Percentiles rank a stretch among this genome's conserved stretches.
Evolutionary conservation across 768 basidiomycete genomes (phyloP).

Genomic region (Tulasnella sp.): DNA sequence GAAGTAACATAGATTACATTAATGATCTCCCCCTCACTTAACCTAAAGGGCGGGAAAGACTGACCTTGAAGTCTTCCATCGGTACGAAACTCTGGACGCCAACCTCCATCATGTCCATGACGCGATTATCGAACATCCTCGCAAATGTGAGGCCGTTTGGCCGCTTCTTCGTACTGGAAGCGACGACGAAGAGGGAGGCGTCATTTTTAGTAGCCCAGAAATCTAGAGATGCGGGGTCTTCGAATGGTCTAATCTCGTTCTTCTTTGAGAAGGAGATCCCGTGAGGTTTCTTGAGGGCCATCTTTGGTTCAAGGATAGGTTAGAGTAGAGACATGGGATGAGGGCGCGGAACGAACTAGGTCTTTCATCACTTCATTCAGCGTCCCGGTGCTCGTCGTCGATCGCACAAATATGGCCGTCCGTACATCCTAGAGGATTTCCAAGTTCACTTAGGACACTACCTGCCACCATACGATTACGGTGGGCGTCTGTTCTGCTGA

Average conservation of each 20-base stretch:
- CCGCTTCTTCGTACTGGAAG: slow-evolving; percentile 88
- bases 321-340: background rate
- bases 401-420: slow-evolving; percentile 82
- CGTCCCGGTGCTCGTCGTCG: slow-evolving; percentile 73
- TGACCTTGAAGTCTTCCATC: slow-evolving; percentile 78
- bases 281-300: slow-evolving; percentile 86
- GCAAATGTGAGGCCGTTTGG: slow-evolving; percentile 80
- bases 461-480: no score
- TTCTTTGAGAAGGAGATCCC: slow-evolving; percentile 91
- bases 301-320: slow-evolving; percentile 30
- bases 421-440: slow-evolving; percentile 38
- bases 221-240: slow-evolving; percentile 68
- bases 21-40: background rate
- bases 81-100: slow-evolving; percentile 72
- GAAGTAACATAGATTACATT: background rate
- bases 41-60: slow-evolving; percentile 21
- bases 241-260: slow-evolving; percentile 85
- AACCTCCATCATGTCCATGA: slow-evolving; percentile 92
- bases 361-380: slow-evolving; percentile 80
- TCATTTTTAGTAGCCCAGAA: slow-evolving; percentile 96
- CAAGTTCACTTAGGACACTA: no score
- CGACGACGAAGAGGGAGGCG: slow-evolving; percentile 80
- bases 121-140: slow-evolving; percentile 72
- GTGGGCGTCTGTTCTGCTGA: no score
- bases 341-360: slow-evolving; percentile 44